These are phyloP conservation scores for Austroboletus eburneus DNA, from an alignment of 768 basidiomycete species.

Conservation along the genomic window DNA sequence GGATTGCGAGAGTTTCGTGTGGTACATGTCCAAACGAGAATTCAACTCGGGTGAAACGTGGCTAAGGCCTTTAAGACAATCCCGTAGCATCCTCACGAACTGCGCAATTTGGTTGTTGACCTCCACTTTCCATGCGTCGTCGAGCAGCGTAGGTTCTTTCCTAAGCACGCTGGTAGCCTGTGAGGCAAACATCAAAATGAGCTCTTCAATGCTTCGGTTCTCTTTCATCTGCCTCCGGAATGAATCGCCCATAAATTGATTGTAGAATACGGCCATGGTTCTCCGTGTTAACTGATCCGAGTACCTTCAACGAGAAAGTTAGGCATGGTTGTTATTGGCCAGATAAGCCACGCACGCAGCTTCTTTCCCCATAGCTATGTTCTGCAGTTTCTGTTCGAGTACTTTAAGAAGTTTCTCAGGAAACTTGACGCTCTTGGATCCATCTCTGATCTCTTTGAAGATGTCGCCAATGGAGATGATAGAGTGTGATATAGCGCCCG, in stretches of 20 bases:
- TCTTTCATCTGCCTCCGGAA: conserved; percentile 93
- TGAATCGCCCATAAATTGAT: conserved; percentile 77
- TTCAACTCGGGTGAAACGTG: conserved; percentile 83
- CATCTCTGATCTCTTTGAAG: conserved; percentile 74
- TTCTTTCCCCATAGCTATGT: conserved; percentile 92
- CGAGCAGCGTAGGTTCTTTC: conserved; percentile 81
- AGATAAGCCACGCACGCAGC: conserved; percentile 56
- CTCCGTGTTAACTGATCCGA: conserved; percentile 86
- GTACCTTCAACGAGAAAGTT: conserved; percentile 49
- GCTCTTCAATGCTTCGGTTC: conserved; percentile 94
- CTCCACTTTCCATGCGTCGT: conserved; percentile 90
- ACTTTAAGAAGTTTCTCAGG: conserved; percentile 92
- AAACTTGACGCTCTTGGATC: conserved; percentile 84
- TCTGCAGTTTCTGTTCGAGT: conserved; percentile 83
- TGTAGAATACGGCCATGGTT: conserved; percentile 91
- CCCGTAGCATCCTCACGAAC: conserved; percentile 83
- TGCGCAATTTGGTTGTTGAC: conserved; percentile 88
- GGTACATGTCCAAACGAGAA: conserved; percentile 78
- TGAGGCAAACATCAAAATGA: conserved; percentile 94
- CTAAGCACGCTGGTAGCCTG: conserved; percentile 82
- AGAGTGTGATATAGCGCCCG: conserved; percentile 54
- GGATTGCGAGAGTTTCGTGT: conserved; percentile 67
- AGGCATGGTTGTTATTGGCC: conserved; percentile 3
- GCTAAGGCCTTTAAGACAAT: conserved; percentile 66
- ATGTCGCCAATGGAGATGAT: conserved; percentile 67